phyloP scores from a whole-genome alignment of 2,329 filamentous ascomycete genomes.

The Phoma sp. region DNA sequence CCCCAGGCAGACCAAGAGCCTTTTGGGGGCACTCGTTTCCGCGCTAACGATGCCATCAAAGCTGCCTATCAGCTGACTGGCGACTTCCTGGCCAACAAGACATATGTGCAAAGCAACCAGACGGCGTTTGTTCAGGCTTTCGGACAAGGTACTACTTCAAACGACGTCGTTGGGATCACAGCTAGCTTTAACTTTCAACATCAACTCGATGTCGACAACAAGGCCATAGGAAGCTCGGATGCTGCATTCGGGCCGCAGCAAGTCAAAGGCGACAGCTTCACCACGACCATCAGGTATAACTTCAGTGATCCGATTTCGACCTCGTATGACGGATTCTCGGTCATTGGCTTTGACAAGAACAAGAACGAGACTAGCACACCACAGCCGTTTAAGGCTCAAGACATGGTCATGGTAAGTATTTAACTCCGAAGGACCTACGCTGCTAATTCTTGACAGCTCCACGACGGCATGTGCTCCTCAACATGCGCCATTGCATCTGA shows the following conservation, averaged over 20 bases:
- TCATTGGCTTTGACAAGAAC: constrained; percentile 41
- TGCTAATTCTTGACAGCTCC: constrained; percentile 28
- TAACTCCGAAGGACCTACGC: background rate
- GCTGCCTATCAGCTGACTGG: constrained; percentile 41
- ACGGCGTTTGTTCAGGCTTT: constrained; percentile 38
- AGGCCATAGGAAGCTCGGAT: constrained; percentile 41
- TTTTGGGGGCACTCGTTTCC: constrained; percentile 56
- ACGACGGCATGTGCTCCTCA: constrained; percentile 55
- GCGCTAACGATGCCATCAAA: constrained; percentile 52
- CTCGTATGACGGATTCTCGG: constrained; percentile 37
- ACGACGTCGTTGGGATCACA: constrained; percentile 35
- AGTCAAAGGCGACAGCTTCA: constrained; percentile 45
- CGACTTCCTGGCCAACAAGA: constrained; percentile 39
- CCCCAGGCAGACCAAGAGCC: constrained; percentile 50
- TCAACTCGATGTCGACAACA: constrained; percentile 38
- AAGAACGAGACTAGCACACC: constrained; percentile 38
- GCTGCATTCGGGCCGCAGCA: constrained; percentile 46
- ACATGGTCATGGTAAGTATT: constrained; percentile 48
- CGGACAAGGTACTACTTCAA: constrained; percentile 23
- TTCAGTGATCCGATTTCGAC: constrained; percentile 41
- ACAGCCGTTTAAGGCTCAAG: constrained; percentile 46
- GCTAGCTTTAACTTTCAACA: constrained; percentile 43
- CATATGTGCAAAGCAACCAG: constrained; percentile 36
- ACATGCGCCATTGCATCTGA: constrained; percentile 57
- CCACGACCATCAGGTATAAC: constrained; percentile 46